Evolutionary conservation across 306 rosid genomes (phyloP).

Genomic region (Vicia villosa): DNA sequence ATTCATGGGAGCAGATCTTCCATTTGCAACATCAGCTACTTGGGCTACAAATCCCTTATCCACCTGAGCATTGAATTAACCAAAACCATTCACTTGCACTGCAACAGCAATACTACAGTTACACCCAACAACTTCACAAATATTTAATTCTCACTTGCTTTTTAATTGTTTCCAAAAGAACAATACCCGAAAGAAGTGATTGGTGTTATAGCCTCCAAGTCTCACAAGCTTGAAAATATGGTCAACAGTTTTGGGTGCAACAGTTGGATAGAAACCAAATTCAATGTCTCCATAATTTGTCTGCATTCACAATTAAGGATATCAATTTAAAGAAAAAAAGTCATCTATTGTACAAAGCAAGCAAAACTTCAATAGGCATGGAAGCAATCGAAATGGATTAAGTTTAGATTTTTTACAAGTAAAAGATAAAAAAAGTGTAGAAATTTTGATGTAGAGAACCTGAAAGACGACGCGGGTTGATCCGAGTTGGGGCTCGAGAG

Average conservation of each 20-base stretch:
- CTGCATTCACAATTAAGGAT: slow-evolving; percentile 55
- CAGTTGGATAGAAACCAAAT: slow-evolving; percentile 86
- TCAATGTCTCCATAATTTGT: slow-evolving; percentile 92
- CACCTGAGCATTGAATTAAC: slow-evolving; percentile 53
- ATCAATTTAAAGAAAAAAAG: slow-evolving; percentile 21
- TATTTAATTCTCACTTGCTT: background rate
- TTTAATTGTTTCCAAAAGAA: slow-evolving; percentile 33
- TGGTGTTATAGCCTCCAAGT: slow-evolving; percentile 88
- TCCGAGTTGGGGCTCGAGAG: slow-evolving; percentile 60
- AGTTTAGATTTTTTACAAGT: slow-evolving; percentile 18
- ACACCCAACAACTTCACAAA: slow-evolving; percentile 16
- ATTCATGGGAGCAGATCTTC: slow-evolving; percentile 88
- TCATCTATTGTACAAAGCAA: slow-evolving; percentile 8
- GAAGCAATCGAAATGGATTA: background rate
- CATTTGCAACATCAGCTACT: slow-evolving; percentile 78
- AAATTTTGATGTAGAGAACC: slow-evolving; percentile 47
- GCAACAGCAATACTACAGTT: slow-evolving; percentile 6
- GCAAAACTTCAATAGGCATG: background rate
- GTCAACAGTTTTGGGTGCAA: slow-evolving; percentile 90
- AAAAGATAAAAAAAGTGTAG: no score
- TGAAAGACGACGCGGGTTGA: slow-evolving; percentile 84
- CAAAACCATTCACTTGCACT: slow-evolving; percentile 38
- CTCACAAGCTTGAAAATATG: slow-evolving; percentile 94
- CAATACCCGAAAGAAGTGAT: slow-evolving; percentile 87
- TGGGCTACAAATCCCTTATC: slow-evolving; percentile 98